These are phyloP conservation scores for Fusarium buharicum DNA, from an alignment of 2,329 filamentous ascomycete genomes.

Conservation along the genomic window DNA sequence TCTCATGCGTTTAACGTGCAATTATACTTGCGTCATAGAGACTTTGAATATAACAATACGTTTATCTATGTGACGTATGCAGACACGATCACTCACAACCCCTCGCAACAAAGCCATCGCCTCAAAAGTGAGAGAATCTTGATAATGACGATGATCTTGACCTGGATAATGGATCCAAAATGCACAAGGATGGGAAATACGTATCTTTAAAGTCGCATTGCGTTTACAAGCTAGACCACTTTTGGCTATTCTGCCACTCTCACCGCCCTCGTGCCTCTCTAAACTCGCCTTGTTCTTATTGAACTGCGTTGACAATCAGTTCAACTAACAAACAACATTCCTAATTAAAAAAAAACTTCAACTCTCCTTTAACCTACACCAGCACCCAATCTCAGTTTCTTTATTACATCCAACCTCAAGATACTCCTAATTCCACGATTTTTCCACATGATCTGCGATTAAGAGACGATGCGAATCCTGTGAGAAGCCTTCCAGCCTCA, in stretches of 20 bases:
- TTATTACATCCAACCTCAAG: neutral
- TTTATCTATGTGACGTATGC: conserved; percentile 15
- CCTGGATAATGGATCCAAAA: conserved; percentile 29
- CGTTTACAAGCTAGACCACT: neutral
- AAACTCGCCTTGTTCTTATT: conserved; percentile 17
- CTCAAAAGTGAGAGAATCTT: conserved; percentile 23
- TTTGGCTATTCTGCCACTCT: conserved; percentile 39
- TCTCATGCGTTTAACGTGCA: neutral
- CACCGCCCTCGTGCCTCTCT: conserved; percentile 39
- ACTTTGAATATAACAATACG: neutral
- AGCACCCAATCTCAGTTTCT: neutral
- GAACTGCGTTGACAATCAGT: conserved; percentile 20
- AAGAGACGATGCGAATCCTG: conserved; percentile 34
- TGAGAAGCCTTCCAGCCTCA: conserved; percentile 23
- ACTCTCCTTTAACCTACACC: neutral
- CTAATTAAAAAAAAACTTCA: conserved; percentile 2
- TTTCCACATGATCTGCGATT: conserved; percentile 18
- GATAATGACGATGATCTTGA: conserved; percentile 18
- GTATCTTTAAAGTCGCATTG: conserved; percentile 4
- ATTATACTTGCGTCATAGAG: neutral
- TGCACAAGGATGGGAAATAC: conserved; percentile 27
- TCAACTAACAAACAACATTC: conserved; percentile 25
- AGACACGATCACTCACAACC: conserved; percentile 10
- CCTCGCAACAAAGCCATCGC: conserved; percentile 13
- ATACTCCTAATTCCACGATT: neutral